Percentiles rank a stretch among this genome's conserved stretches.
Conservation (phyloP, 192 early-diverging fungal species). For the Backusella tarrabulga region DNA sequence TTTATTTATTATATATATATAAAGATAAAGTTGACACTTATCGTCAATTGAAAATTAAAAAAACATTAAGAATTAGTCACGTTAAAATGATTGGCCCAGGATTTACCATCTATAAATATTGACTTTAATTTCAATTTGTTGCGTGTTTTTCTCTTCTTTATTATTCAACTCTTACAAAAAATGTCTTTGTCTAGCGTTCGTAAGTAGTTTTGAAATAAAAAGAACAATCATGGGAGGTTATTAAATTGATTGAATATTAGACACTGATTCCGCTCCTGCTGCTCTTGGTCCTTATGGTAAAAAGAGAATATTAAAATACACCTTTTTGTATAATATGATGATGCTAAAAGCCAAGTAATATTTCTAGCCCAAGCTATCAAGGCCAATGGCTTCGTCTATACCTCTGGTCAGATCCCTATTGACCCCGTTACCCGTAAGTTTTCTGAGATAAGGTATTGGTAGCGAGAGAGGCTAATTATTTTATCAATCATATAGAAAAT, state of each 20-base stretch:
- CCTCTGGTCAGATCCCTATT: conserved; percentile 75
- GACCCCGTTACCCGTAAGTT: conserved; percentile 72
- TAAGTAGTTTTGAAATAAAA: conserved; percentile 16
- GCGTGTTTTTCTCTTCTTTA: background rate
- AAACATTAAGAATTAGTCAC: background rate
- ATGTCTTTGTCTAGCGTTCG: conserved; percentile 9
- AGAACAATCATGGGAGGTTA: background rate
- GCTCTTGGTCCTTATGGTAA: conserved; percentile 81
- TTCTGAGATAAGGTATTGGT: background rate
- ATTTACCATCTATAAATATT: background rate
- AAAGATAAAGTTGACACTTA: background rate
- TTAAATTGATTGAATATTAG: background rate
- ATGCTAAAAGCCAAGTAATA: background rate
- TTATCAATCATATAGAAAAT: conserved; percentile 10
- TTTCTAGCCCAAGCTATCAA: conserved; percentile 68
- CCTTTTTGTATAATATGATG: background rate
- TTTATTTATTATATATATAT: background rate
- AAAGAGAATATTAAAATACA: background rate
- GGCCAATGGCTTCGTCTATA: conserved; percentile 81
- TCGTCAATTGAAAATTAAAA: background rate
- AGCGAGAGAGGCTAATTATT: background rate
- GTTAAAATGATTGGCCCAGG: background rate
- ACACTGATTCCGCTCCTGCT: conserved; percentile 62
- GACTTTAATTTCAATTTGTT: background rate
- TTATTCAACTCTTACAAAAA: background rate